phyloP scores from a whole-genome alignment of 2,329 filamentous ascomycete genomes.

The Aspergillus neotritici region DNA sequence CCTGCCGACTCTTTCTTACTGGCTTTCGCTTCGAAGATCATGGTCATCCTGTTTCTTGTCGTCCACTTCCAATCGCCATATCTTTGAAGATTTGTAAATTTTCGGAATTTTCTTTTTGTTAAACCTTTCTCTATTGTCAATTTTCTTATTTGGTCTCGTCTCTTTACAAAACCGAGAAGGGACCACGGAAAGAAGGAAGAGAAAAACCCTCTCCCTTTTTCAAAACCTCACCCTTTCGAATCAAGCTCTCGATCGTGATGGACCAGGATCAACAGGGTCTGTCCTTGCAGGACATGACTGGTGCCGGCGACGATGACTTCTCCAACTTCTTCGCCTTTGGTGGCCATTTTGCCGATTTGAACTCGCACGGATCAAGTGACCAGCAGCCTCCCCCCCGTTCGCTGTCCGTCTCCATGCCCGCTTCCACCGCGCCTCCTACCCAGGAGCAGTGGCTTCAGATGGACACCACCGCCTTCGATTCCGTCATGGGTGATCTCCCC shows the following conservation, averaged over 20 bases:
- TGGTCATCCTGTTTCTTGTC: too few species aligned
- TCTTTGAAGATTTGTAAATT: neutral
- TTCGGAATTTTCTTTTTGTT: neutral
- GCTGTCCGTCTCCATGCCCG: constrained; percentile 30
- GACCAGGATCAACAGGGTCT: constrained; percentile 28
- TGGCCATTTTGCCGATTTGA: constrained; percentile 41
- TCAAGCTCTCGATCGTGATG: neutral
- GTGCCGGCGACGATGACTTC: constrained; percentile 43
- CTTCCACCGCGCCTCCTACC: constrained; percentile 22
- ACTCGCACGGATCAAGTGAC: constrained; percentile 35
- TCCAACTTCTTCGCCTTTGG: constrained; percentile 46
- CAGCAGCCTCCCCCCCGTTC: constrained; percentile 29
- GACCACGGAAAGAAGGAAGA: neutral
- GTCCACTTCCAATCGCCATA: neutral
- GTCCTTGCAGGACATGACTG: constrained; percentile 31
- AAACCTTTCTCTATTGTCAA: neutral
- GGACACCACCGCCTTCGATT: constrained; percentile 21
- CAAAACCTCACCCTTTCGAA: neutral
- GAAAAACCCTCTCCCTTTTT: neutral
- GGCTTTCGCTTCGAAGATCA: too few species aligned
- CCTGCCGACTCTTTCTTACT: neutral
- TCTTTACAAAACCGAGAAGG: neutral
- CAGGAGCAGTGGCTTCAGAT: constrained; percentile 24
- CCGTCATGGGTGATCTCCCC: constrained; percentile 33
- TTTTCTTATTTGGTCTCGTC: neutral